Percentiles rank a stretch among this genome's conserved stretches.
Evolutionary conservation across 176 grass and related monocot genomes (phyloP).

Genomic region (Bothriochloa decipiens): DNA sequence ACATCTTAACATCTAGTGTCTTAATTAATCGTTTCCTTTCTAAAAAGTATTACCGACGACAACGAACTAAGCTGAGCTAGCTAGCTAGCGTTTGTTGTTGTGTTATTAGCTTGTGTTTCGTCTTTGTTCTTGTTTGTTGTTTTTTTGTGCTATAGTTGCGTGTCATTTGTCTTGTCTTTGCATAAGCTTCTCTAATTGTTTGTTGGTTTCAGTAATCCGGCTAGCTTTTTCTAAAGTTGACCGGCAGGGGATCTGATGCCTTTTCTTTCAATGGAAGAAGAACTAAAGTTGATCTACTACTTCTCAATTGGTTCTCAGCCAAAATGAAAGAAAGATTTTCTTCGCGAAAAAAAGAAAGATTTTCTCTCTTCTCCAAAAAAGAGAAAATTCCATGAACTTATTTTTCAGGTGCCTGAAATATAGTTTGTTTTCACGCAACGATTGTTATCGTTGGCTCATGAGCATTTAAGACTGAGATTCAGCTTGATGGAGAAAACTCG

Average conservation of each 20-base stretch:
- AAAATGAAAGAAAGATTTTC: not conserved
- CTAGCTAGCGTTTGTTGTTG: not conserved
- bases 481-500: too few relatives aligned
- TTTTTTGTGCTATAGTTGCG: not conserved
- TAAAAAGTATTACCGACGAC: not conserved
- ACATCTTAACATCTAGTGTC: not conserved
- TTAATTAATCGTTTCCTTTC: not conserved
- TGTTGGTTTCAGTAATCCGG: not conserved
- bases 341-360: too few relatives aligned
- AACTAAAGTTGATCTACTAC: not conserved
- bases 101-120: not conserved
- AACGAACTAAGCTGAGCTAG: not conserved
- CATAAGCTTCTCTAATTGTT: not conserved
- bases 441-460: too few relatives aligned
- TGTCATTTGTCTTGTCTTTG: not conserved
- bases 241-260: not conserved
- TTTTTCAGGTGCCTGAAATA: too few relatives aligned
- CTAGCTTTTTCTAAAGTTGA: not conserved
- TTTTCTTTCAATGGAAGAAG: not conserved
- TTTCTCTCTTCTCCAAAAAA: too few relatives aligned
- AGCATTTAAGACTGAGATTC: too few relatives aligned
- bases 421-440: too few relatives aligned
- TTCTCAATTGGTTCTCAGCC: not conserved
- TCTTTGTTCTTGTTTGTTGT: slow-evolving; percentile 13
- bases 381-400: too few relatives aligned